A percentile compares a stretch with the other conserved stretches of the same genome.
These are phyloP conservation scores for Kwoniella sp. DNA, from an alignment of 768 basidiomycete species.

Conservation along the genomic window DNA sequence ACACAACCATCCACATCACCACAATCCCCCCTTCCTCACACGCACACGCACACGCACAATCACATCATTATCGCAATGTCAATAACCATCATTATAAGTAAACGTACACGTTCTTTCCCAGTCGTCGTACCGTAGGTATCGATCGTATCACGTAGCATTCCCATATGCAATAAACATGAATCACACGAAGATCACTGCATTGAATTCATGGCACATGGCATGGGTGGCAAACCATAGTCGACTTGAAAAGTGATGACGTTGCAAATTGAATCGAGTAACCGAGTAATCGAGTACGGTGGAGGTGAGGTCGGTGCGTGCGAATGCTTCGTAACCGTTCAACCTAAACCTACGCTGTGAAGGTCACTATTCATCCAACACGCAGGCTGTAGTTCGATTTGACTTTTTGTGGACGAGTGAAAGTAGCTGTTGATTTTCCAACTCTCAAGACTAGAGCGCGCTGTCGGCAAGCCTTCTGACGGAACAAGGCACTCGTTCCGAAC, in stretches of 20 bases:
- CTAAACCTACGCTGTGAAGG: neutral
- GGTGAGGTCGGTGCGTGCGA: neutral
- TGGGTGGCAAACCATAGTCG: conserved; percentile 1
- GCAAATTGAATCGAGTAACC: neutral
- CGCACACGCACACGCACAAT: neutral
- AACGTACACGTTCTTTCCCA: neutral
- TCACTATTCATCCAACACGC: too few species aligned
- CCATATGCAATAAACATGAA: neutral
- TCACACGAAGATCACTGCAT: neutral
- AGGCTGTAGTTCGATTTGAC: too few species aligned
- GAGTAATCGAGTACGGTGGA: neutral
- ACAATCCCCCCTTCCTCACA: neutral
- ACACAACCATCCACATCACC: neutral
- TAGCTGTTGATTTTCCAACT: too few species aligned
- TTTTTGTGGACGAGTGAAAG: too few species aligned
- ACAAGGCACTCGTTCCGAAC: too few species aligned
- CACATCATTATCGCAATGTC: conserved; percentile 3
- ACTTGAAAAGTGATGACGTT: conserved; percentile 7
- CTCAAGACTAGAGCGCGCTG: too few species aligned
- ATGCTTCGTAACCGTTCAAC: conserved; percentile 11
- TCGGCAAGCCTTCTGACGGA: too few species aligned
- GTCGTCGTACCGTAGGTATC: too few species aligned
- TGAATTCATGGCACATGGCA: too few species aligned
- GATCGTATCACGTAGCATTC: neutral
- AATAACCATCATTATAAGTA: conserved; percentile 2